Evolutionary conservation across 495 filamentous ascomycete species (phyloP), one percentile per base, ranked within the genome.

Genomic region (Talaromyces wortmannii): DNA sequence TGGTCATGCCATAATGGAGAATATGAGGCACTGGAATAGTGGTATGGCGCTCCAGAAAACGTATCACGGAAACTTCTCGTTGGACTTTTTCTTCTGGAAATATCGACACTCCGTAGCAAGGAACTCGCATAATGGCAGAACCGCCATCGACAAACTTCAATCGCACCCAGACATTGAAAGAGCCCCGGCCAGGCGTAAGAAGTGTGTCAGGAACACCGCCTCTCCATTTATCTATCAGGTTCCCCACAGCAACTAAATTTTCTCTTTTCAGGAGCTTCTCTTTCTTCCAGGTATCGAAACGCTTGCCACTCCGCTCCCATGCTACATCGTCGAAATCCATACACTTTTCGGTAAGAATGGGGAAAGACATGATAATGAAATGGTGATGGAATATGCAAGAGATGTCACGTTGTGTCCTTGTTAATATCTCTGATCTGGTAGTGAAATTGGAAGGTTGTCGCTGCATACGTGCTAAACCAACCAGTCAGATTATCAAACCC

Each of bases 21-120:
- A 76, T 53, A 29, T 57, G 60, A 13, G 75, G 69, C 8, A 77
- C 59, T 0, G 67, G 74, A 30, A 80, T 69, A 6, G 63, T 66
- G 12, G 74, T 77, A 31, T 69, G 59, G 8, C 65, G 61, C 7
- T 52, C 49, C 40, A 80, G 50, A 53, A 61, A 78, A n/a, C 68
- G 64, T 66, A 76, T 73, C 11, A 69, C 66, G 16, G 70, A 69
- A n/a, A 71, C 72, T 50, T 81, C 75, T 33, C 62, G 65, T 6
- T 53, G 47, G 15, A 67, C 47, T 55, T 74, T 76, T 53, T 77
- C 75, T 32, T 66, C 63, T 2, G 63, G 61, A 47, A 72, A 66
- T 15, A 64, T 52, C 1, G 62, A 55, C 12, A 53, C 54, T 4
- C 60, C 60, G 4, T 52, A 52, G 43, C 46, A 53, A 1, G 60